Percentiles rank a stretch among this genome's conserved stretches.
Evolutionary conservation across 139 green algal species (phyloP).

Genomic region (Chlorella sp.): DNA sequence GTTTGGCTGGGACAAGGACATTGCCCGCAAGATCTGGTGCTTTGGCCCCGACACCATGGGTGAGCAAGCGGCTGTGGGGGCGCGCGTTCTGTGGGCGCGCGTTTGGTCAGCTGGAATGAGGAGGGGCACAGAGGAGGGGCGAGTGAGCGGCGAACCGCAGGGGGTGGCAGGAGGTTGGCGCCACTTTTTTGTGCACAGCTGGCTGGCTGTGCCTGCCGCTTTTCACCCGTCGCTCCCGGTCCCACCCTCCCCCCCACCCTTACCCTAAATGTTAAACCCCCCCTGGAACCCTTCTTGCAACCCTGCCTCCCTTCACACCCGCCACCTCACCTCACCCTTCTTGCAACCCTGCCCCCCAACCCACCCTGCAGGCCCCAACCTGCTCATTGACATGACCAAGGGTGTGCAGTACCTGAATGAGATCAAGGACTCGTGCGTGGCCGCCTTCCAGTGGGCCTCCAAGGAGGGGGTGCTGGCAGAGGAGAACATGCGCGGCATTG

Average conservation of each 20-base stretch:
- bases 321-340: background rate
- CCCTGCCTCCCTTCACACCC: no score
- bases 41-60: slow-evolving; percentile 98
- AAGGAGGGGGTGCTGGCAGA: slow-evolving; percentile 98
- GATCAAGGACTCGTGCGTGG: slow-evolving; percentile 98
- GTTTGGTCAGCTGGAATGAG: no score
- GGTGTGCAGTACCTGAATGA: slow-evolving; percentile 99
- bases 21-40: slow-evolving; percentile 99
- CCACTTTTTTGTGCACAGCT: no score
- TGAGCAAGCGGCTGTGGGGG: background rate
- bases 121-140: no score
- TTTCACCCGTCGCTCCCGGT: background rate
- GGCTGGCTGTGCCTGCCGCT: background rate
- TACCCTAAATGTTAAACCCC: no score
- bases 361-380: slow-evolving; percentile 83
- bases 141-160: no score
- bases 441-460: slow-evolving; percentile 98
- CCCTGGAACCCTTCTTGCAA: background rate
- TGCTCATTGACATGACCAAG: slow-evolving; percentile 98
- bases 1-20: slow-evolving; percentile 99
- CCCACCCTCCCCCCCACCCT: background rate
- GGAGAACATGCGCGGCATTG: slow-evolving; percentile 99
- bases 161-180: no score
- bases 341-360: no score
- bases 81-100: no score